A percentile compares a stretch with the other conserved stretches of the same genome.
Evolutionary conservation across 78 protist genomes (phyloP).

Genomic region (Salpingoeca rosetta): DNA sequence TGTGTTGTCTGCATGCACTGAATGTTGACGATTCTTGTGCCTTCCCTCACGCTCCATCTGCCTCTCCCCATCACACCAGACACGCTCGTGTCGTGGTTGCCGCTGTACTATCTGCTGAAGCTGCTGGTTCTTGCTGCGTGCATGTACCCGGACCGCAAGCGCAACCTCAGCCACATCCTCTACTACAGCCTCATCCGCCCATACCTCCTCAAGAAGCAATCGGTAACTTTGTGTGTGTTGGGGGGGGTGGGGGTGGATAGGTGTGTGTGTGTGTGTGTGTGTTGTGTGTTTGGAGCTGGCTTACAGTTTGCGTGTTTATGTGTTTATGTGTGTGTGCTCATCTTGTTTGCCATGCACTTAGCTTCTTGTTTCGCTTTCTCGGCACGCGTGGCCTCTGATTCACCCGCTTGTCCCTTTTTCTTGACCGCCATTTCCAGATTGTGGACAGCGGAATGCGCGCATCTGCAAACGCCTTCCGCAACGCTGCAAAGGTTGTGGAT

Average conservation of each 20-base stretch:
- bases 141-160: constrained; percentile 13
- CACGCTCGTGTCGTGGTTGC: constrained; percentile 3
- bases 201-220: not conserved
- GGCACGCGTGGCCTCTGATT: not conserved
- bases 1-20: too few relatives aligned
- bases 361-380: not conserved
- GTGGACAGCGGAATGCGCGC: not conserved
- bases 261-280: not conserved
- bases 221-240: constrained; percentile 14
- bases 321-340: constrained; percentile 27
- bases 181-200: constrained; percentile 4
- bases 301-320: not conserved
- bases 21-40: too few relatives aligned
- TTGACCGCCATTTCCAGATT: not conserved
- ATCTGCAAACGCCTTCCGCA: not conserved
- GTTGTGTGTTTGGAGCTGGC: not conserved
- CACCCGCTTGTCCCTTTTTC: not conserved
- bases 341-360: not conserved
- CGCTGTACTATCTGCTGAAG: constrained; percentile 27
- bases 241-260: not conserved
- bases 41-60: too few relatives aligned
- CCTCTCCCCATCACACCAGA: not conserved
- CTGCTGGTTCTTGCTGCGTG: not conserved
- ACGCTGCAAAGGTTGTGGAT: not conserved
- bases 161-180: constrained; percentile 1